Evolutionary conservation across 2,329 filamentous ascomycete species (phyloP).

Genomic region (Exophiala mesophila): DNA sequence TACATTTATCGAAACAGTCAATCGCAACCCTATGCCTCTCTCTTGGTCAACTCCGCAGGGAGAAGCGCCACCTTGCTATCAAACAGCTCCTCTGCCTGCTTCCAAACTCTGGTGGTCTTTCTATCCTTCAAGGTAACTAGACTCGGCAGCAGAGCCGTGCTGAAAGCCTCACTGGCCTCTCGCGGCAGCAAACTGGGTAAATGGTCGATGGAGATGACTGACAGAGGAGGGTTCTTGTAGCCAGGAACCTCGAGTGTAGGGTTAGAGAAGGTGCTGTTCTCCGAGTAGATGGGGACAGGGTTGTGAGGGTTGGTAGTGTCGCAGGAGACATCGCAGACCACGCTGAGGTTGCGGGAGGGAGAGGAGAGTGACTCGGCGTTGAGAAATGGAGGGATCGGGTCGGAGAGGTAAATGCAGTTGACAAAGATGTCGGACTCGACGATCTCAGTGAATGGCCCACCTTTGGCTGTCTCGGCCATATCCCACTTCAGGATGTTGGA

Average conservation of each 20-base stretch:
- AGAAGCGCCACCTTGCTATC: conserved; percentile 43
- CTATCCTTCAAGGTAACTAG: conserved; percentile 72
- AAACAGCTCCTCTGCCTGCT: conserved; percentile 75
- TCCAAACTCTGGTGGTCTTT: conserved; percentile 66
- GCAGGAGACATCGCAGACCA: conserved; percentile 66
- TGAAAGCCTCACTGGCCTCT: conserved; percentile 81
- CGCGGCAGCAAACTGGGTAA: conserved; percentile 75
- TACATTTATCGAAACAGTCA: too few species aligned
- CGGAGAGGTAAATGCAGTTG: conserved; percentile 82
- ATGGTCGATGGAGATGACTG: conserved; percentile 83
- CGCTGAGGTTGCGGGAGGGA: conserved; percentile 58
- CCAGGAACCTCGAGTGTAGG: conserved; percentile 73
- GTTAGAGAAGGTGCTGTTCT: conserved; percentile 78
- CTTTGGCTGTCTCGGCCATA: conserved; percentile 40
- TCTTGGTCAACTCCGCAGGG: too few species aligned
- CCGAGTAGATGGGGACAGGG: conserved; percentile 66
- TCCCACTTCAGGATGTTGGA: conserved; percentile 53
- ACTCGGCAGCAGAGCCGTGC: conserved; percentile 67
- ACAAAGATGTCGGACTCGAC: conserved; percentile 68
- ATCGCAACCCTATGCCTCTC: too few species aligned
- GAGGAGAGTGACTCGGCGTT: conserved; percentile 57
- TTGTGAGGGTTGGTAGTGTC: conserved; percentile 42
- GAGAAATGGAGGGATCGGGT: conserved; percentile 76
- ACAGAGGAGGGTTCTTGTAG: conserved; percentile 55
- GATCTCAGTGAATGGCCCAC: conserved; percentile 75